Percentiles rank a stretch among this genome's conserved stretches.
phyloP scores from a whole-genome alignment of 2,329 filamentous ascomycete genomes.

The Stemphylium lycopersici region DNA sequence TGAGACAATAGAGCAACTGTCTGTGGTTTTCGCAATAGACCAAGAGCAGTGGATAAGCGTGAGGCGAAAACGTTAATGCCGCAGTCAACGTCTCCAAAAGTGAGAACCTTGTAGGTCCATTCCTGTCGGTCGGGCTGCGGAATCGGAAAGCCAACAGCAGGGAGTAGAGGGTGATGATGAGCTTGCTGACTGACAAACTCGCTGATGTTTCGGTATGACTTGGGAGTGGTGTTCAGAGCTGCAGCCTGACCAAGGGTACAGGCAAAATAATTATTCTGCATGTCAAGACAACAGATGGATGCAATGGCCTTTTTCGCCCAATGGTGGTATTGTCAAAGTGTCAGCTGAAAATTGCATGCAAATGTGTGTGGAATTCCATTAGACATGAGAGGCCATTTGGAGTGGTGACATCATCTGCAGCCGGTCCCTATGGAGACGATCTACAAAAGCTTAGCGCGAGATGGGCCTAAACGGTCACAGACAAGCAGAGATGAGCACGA shows the following conservation, averaged over 20 bases:
- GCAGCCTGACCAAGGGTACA: slow-evolving; percentile 66
- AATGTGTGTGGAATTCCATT: background rate
- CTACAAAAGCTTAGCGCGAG: background rate
- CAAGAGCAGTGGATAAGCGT: slow-evolving; percentile 29
- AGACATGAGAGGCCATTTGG: slow-evolving; percentile 1
- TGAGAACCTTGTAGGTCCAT: slow-evolving; percentile 44
- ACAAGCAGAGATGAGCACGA: background rate
- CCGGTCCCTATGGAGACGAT: background rate
- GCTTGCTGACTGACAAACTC: slow-evolving; percentile 60
- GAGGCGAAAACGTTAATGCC: slow-evolving; percentile 48
- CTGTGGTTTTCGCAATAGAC: slow-evolving; percentile 16
- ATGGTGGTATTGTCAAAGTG: background rate
- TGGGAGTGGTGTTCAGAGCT: slow-evolving; percentile 41
- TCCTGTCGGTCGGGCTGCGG: slow-evolving; percentile 22
- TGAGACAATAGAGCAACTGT: slow-evolving; percentile 62
- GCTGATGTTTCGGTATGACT: slow-evolving; percentile 55
- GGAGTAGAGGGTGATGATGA: slow-evolving; percentile 41
- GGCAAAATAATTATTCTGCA: slow-evolving; percentile 61
- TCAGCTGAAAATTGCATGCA: background rate
- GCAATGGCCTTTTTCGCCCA: background rate
- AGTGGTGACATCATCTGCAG: slow-evolving; percentile 41
- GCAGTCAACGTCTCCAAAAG: slow-evolving; percentile 44
- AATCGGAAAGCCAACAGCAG: slow-evolving; percentile 60
- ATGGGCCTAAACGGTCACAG: background rate
- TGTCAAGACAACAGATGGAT: slow-evolving; percentile 5